Percentiles rank a stretch among this genome's conserved stretches.
phyloP scores from a whole-genome alignment of 345 rosid species.

The Punica granatum region DNA sequence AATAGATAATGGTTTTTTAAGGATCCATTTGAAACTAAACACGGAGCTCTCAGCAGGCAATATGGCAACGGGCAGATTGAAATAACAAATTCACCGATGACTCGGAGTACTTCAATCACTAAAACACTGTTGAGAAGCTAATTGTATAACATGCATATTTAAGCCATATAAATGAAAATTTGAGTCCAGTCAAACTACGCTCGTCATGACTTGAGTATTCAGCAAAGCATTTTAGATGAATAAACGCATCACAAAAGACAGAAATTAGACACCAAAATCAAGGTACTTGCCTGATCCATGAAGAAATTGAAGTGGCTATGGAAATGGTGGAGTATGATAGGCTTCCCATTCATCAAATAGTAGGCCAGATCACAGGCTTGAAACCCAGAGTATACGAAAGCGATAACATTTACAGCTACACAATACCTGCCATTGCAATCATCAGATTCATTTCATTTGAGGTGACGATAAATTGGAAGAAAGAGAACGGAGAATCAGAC shows the following conservation, averaged over 20 bases:
- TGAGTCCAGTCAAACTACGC: no score
- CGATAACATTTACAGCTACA: conserved; percentile 70
- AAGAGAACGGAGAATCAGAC: not conserved
- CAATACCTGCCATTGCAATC: conserved; percentile 53
- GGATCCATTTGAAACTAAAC: no score
- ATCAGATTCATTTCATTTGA: not conserved
- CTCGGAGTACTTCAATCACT: no score
- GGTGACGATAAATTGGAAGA: not conserved
- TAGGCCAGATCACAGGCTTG: conserved; percentile 64
- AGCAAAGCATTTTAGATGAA: not conserved
- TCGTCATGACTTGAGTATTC: no score
- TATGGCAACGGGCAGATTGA: no score
- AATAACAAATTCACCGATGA: no score
- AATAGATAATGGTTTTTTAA: no score
- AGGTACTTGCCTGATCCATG: conserved; percentile 78
- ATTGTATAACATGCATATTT: no score
- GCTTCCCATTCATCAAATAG: conserved; percentile 39
- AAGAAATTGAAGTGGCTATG: conserved; percentile 54
- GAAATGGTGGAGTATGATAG: conserved; percentile 37
- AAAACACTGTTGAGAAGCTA: no score
- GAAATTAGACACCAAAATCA: not conserved
- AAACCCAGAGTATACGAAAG: conserved; percentile 65
- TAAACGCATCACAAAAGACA: not conserved
- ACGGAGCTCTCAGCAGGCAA: no score
- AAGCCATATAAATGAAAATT: no score